Conservation (phyloP, 208 protist species). For the Leishmania gerbilli region DNA sequence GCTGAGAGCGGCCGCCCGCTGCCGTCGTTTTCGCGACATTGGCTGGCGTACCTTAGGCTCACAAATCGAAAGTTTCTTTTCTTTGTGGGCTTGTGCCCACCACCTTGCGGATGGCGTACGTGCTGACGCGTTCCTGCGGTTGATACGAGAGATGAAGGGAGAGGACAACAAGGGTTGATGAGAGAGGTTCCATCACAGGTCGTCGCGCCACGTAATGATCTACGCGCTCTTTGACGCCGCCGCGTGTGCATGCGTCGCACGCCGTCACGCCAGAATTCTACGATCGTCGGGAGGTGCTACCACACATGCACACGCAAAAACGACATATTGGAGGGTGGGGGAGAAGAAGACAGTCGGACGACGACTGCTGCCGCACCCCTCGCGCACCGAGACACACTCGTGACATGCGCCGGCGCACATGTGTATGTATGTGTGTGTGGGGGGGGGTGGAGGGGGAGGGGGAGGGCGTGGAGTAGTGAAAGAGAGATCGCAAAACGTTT, state of each 20-base stretch:
- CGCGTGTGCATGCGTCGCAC: neutral
- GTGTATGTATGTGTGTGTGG: neutral
- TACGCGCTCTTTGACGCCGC: neutral
- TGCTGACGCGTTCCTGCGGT: neutral
- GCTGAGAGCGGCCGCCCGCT: neutral
- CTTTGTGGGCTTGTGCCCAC: neutral
- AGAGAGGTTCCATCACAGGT: neutral
- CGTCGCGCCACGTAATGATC: neutral
- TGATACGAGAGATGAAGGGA: neutral
- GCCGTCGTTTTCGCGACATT: conserved; percentile 2
- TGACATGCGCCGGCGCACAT: neutral
- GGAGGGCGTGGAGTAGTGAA: neutral
- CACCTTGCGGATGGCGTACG: neutral
- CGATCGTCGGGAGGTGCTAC: neutral
- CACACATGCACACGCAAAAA: neutral
- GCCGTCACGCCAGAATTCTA: neutral
- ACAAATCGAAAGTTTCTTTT: neutral
- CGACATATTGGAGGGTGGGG: neutral
- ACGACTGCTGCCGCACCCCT: neutral
- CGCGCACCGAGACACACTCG: neutral
- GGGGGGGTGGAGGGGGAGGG: too few relatives aligned
- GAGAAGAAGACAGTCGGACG: neutral
- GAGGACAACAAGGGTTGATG: neutral
- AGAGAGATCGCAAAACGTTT: neutral
- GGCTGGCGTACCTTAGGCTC: neutral